A percentile compares a stretch with the other conserved stretches of the same genome.
phyloP scores from a whole-genome alignment of 495 filamentous ascomycete species.

The Annulohypoxylon moriforme region DNA sequence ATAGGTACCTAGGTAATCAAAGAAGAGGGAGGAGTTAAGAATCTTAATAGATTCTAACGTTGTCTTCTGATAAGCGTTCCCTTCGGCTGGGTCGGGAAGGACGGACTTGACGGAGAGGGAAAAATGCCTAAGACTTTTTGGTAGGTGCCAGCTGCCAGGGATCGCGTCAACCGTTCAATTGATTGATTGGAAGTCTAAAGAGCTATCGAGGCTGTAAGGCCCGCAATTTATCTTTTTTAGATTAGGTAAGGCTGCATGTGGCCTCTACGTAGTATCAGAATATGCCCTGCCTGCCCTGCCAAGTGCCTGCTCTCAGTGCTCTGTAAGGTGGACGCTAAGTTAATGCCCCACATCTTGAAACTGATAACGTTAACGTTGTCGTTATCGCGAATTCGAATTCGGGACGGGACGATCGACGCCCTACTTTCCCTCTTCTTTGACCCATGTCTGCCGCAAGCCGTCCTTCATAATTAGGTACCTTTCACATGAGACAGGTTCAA shows the following conservation, averaged over 20 bases:
- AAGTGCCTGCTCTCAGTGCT: neutral
- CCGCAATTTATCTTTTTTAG: constrained; percentile 23
- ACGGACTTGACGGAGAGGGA: constrained; percentile 30
- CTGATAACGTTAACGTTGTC: constrained; percentile 13
- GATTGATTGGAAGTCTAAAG: neutral
- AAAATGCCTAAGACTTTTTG: constrained; percentile 1
- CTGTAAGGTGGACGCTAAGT: neutral
- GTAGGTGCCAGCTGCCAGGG: constrained; percentile 25
- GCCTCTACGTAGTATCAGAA: neutral
- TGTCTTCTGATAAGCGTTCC: constrained; percentile 29
- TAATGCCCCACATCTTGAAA: neutral
- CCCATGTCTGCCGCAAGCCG: constrained; percentile 4
- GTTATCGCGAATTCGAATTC: constrained; percentile 16
- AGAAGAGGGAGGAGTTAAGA: neutral
- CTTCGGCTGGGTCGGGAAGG: constrained; percentile 41
- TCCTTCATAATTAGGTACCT: neutral
- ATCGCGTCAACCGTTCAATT: constrained; percentile 13
- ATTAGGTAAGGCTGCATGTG: constrained; percentile 37
- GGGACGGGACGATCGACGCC: constrained; percentile 15
- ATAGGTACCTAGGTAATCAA: constrained; percentile 11
- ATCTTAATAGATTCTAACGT: neutral
- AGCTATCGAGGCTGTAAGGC: constrained; percentile 37
- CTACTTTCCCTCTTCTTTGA: neutral
- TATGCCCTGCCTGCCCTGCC: neutral
- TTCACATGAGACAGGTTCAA: constrained; percentile 5